Evolutionary conservation across 2,329 filamentous ascomycete genomes (phyloP).

Genomic region (Talaromyces sp.): DNA sequence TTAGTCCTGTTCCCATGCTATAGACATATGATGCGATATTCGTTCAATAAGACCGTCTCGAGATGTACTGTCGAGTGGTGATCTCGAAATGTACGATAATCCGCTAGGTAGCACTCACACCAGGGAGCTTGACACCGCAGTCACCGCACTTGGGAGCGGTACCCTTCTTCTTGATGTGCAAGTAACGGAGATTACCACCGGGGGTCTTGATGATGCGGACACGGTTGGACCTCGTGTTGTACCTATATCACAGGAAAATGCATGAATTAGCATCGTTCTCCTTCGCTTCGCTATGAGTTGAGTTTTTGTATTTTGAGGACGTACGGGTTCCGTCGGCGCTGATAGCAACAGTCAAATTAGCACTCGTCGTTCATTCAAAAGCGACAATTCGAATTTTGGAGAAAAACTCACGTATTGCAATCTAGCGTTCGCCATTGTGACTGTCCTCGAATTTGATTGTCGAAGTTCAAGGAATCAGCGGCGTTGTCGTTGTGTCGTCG

Average conservation of each 20-base stretch:
- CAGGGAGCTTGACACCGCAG: constrained; percentile 94
- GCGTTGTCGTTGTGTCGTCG: constrained; percentile 42
- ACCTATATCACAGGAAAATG: constrained; percentile 53
- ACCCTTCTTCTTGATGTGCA: constrained; percentile 99
- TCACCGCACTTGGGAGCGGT: constrained; percentile 99
- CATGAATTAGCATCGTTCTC: constrained; percentile 32
- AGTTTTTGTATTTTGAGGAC: constrained; percentile 38
- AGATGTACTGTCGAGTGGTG: neutral
- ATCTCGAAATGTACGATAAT: neutral
- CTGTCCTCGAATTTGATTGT: constrained; percentile 40
- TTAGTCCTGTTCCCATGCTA: neutral
- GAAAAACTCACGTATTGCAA: constrained; percentile 45
- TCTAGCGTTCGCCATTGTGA: constrained; percentile 53
- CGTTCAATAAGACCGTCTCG: neutral
- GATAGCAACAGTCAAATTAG: constrained; percentile 29
- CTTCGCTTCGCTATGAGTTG: neutral
- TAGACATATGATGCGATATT: neutral
- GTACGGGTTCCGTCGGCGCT: constrained; percentile 78
- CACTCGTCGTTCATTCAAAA: constrained; percentile 17
- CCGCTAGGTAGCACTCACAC: constrained; percentile 66
- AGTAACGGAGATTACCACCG: constrained; percentile 88
- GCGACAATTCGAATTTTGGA: neutral
- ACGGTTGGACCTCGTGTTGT: constrained; percentile 98
- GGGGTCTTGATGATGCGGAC: constrained; percentile 95
- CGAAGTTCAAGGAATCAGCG: constrained; percentile 40